Percentiles rank a stretch among this genome's conserved stretches.
Evolutionary conservation across 1,284 basidiomycete species (phyloP).

Genomic region (Fistulinella cinereoalba): DNA sequence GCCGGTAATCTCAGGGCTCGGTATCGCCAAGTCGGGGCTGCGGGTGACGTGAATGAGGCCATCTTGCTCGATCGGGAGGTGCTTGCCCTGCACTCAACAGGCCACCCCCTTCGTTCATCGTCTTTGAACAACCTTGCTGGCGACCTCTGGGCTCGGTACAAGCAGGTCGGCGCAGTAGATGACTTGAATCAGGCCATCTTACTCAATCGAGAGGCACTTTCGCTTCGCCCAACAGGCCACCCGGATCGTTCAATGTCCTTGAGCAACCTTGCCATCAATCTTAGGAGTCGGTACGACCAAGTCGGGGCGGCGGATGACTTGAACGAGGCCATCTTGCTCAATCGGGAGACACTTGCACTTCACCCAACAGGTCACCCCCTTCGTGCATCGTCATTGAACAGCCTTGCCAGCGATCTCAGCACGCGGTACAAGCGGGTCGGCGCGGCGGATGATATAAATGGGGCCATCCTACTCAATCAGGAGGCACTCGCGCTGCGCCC

Average conservation of each 20-base stretch:
- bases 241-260: too few species aligned
- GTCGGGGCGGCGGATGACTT: too few species aligned
- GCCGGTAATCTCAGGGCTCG: too few species aligned
- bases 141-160: background rate
- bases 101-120: background rate
- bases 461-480: background rate
- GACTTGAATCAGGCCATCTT: background rate
- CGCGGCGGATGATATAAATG: background rate
- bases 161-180: background rate
- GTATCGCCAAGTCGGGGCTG: too few species aligned
- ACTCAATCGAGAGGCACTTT: background rate
- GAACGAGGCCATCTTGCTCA: too few species aligned
- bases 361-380: background rate
- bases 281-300: too few species aligned
- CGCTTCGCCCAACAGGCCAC: too few species aligned
- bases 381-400: background rate
- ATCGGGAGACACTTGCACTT: background rate
- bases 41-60: too few species aligned
- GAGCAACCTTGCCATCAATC: too few species aligned
- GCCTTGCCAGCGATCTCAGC: background rate
- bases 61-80: too few species aligned
- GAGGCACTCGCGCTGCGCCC: background rate
- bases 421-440: background rate
- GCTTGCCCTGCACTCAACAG: too few species aligned
- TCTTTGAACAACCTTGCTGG: background rate